Percentiles rank a stretch among this genome's conserved stretches.
Conservation (phyloP, 441 rosid species). For the Croton setiger region DNA sequence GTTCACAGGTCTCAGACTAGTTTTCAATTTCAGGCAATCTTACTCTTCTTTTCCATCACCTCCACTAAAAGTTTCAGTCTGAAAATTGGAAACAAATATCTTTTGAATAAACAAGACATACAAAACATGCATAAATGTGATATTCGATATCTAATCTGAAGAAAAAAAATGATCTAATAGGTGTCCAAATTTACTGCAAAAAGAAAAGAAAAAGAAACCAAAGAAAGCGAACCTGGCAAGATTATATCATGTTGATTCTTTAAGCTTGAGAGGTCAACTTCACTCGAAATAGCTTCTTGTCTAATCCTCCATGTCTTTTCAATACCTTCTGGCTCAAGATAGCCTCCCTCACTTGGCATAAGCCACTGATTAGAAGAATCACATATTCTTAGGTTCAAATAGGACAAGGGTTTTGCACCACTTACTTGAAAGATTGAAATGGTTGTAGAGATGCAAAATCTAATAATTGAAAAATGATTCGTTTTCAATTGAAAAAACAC, state of each 20-base stretch:
- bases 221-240: constrained; percentile 56
- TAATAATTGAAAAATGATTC: not conserved
- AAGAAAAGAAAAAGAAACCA: too few species aligned
- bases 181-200: not conserved
- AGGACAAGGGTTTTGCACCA: not conserved
- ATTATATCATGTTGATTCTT: constrained; percentile 78
- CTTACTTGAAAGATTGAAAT: not conserved
- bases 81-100: not conserved
- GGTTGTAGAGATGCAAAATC: not conserved
- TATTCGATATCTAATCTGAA: not conserved
- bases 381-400: constrained; percentile 15
- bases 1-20: not conserved
- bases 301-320: constrained; percentile 80
- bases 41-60: not conserved
- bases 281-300: constrained; percentile 58
- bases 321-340: constrained; percentile 79
- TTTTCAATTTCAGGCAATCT: too few species aligned
- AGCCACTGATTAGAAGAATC: constrained; percentile 67
- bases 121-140: not conserved
- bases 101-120: not conserved
- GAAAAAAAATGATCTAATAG: not conserved
- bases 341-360: constrained; percentile 70
- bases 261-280: constrained; percentile 56
- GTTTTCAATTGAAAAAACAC: not conserved
- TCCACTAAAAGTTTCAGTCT: not conserved